Base-by-base conservation (phyloP, 441 rosid species). In the Erysimum cheiri region DNA sequence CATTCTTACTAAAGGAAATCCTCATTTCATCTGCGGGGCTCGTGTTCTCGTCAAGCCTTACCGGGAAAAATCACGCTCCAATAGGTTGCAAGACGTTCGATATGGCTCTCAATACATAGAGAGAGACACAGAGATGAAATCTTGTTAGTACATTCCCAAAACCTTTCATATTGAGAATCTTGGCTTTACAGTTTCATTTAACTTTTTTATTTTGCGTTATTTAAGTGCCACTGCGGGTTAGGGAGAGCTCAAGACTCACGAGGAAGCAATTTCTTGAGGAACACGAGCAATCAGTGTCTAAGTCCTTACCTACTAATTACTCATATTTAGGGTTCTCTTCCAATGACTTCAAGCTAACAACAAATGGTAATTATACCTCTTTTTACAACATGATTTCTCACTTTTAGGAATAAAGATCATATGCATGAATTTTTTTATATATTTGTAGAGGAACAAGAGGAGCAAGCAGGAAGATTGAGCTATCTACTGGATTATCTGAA, bases 1-100 rank as follows among this genome's bases (percentile, higher is more conserved):
- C 66, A 85, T 94, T 75, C 77, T 88, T 67, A 52, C 87, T 8
- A 87, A 92, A 78, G 96, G 94, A 19, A 92, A 90, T 75, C 97
- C 96, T 50, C 99, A 94, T 88, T 87, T 84, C 36, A 89, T 94
- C 0, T 86, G 99, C 1, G 94, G 89, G 6, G 90, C 96, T 71
- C 98, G 96, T 46, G 94, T 94, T 64, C 83, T 94, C 13, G 99
- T 94, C 70, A 94, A 94, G 77, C 99, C 96, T 24, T 92, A 94
- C 69, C 75, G 90, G 77, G 99, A 94, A 71, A 94, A 87, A 70
- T 83, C 96, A 5, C 90, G 85, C 73, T 81, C 88, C 14, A 59
- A 36, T 86, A 60, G 90, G 82, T 86, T 77, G 73, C 85, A 83
- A 8, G 67, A 77, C 17, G 60, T 77, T 63, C 77, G 66, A 47